Percentiles rank a stretch among this genome's conserved stretches.
Evolutionary conservation across 176 grass and related monocot species (phyloP).

Genomic region (Aegilops tauschii): DNA sequence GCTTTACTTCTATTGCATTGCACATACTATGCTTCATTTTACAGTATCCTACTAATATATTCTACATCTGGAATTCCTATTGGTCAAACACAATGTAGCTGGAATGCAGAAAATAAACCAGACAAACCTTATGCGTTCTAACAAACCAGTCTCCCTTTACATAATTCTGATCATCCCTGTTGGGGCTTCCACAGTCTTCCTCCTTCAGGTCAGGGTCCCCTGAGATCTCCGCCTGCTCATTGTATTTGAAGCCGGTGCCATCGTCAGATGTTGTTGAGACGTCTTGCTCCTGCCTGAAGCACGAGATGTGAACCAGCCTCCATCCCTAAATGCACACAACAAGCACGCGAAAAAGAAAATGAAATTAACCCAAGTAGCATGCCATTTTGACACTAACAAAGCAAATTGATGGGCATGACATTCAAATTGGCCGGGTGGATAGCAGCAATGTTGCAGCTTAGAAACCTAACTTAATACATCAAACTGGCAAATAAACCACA

Average conservation of each 20-base stretch:
- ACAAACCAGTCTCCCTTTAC: constrained; percentile 38
- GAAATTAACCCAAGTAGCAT: not conserved
- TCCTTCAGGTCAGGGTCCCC: not conserved
- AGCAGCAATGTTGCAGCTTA: not conserved
- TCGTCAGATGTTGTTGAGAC: constrained; percentile 35
- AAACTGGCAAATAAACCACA: not conserved
- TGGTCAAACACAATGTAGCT: not conserved
- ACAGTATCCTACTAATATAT: not conserved
- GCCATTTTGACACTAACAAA: not conserved
- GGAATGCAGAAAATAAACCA: not conserved
- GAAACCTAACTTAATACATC: not conserved
- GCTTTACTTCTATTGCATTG: not conserved
- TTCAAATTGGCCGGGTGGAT: not conserved
- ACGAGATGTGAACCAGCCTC: constrained; percentile 34
- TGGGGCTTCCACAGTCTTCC: not conserved
- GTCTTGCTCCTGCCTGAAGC: constrained; percentile 64
- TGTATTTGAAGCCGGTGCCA: not conserved
- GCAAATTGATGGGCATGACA: not conserved
- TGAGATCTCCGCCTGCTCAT: not conserved
- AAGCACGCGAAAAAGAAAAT: not conserved
- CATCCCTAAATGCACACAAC: constrained; percentile 40
- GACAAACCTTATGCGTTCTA: constrained; percentile 35
- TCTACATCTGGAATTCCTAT: not conserved
- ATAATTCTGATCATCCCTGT: not conserved
- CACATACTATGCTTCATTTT: not conserved